A percentile compares a stretch with the other conserved stretches of the same genome.
Conservation (phyloP, 2,329 filamentous ascomycete genomes). For the Pseudogymnoascus sp. region DNA sequence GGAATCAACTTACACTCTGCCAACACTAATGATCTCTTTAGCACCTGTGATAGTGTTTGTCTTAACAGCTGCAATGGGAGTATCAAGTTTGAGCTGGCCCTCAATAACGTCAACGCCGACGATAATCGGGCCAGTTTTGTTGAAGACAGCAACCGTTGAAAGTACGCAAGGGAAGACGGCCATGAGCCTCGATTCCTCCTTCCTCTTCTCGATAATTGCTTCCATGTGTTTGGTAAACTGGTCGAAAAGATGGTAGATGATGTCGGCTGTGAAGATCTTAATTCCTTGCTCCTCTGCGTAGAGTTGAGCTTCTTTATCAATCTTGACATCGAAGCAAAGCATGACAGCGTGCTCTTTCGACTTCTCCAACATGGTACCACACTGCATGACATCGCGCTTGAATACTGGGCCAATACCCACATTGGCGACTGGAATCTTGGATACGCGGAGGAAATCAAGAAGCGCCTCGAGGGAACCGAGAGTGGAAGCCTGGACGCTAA, state of each 20-base stretch:
- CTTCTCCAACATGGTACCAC: conserved; percentile 95
- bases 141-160: conserved; percentile 85
- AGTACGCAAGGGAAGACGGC: conserved; percentile 97
- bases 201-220: conserved; percentile 76
- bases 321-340: conserved; percentile 99
- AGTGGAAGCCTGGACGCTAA: conserved; percentile 94
- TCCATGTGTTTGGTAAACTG: conserved; percentile 93
- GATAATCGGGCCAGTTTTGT: conserved; percentile 94
- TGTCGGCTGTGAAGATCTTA: conserved; percentile 97
- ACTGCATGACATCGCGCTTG: conserved; percentile 95
- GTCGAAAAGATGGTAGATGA: conserved; percentile 98
- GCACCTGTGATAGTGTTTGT: conserved; percentile 66
- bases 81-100: conserved; percentile 75
- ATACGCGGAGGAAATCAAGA: conserved; percentile 88
- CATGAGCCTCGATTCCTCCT: conserved; percentile 90
- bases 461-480: conserved; percentile 93
- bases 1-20: conserved; percentile 56
- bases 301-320: conserved; percentile 87
- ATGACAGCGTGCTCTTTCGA: conserved; percentile 93
- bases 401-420: conserved; percentile 96
- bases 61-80: conserved; percentile 82
- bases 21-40: conserved; percentile 77
- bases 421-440: conserved; percentile 95
- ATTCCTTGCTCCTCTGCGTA: conserved; percentile 92
- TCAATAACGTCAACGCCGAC: conserved; percentile 94